phyloP scores from a whole-genome alignment of 2,329 filamentous ascomycete genomes.

The Monilinia laxa region DNA sequence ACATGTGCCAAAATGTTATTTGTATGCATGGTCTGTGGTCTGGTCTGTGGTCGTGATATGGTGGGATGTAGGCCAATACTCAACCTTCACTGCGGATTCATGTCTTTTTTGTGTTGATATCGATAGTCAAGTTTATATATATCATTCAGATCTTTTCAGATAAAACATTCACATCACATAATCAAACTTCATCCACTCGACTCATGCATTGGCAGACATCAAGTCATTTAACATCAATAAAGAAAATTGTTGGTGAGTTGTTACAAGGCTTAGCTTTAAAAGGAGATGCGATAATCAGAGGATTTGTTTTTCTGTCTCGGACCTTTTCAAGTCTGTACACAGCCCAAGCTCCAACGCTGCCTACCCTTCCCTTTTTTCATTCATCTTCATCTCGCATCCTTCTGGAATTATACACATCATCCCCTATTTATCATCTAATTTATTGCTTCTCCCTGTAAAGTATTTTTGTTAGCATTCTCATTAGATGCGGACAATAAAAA shows the following conservation, averaged over 20 bases:
- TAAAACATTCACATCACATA: background rate
- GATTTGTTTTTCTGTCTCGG: slow-evolving; percentile 27
- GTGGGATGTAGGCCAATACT: no score
- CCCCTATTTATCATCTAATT: slow-evolving; percentile 19
- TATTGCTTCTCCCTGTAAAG: slow-evolving; percentile 28
- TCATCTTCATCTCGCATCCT: slow-evolving; percentile 32
- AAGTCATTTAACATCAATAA: slow-evolving; percentile 20
- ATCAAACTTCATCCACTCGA: background rate
- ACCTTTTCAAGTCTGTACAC: slow-evolving; percentile 33
- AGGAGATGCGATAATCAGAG: slow-evolving; percentile 32
- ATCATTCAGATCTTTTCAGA: no score
- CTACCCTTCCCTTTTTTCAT: slow-evolving; percentile 24
- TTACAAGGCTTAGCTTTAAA: slow-evolving; percentile 25
- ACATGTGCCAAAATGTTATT: no score
- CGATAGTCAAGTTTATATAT: no score
- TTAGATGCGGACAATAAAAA: background rate
- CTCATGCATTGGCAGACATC: background rate
- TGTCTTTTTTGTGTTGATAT: no score
- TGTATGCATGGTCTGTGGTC: no score
- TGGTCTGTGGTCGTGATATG: no score
- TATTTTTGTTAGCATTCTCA: background rate
- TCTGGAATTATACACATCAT: slow-evolving; percentile 32
- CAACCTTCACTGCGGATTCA: no score
- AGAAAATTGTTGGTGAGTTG: slow-evolving; percentile 24
- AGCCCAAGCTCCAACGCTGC: slow-evolving; percentile 28